Conservation (phyloP, 495 filamentous ascomycete species). For the Xylaria curta region DNA sequence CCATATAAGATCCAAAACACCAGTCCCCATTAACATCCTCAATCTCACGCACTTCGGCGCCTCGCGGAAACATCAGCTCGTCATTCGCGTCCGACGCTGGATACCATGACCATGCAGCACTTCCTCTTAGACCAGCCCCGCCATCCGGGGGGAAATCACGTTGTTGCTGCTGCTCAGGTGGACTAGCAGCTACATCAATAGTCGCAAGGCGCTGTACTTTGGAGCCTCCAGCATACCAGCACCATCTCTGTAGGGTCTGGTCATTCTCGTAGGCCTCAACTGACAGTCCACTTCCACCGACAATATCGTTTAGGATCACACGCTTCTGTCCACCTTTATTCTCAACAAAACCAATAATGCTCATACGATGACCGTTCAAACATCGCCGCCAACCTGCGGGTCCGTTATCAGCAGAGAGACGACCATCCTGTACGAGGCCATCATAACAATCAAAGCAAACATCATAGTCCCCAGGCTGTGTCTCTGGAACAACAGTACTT, state of each 20-base stretch:
- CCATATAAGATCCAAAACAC: slow-evolving; percentile 82
- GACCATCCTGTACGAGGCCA: slow-evolving; percentile 62
- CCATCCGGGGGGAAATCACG: slow-evolving; percentile 72
- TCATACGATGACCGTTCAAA: slow-evolving; percentile 80
- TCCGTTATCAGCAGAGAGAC: slow-evolving; percentile 75
- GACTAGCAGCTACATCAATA: slow-evolving; percentile 38
- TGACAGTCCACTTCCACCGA: slow-evolving; percentile 71
- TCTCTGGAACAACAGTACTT: slow-evolving; percentile 46
- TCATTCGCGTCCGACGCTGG: slow-evolving; percentile 65
- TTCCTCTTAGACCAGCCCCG: slow-evolving; percentile 65
- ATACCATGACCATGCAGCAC: slow-evolving; percentile 76
- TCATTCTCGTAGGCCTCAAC: slow-evolving; percentile 54
- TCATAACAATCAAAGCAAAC: slow-evolving; percentile 80
- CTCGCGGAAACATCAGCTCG: slow-evolving; percentile 82
- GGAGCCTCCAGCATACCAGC: slow-evolving; percentile 33
- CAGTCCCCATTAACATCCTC: slow-evolving; percentile 88
- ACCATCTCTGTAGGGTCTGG: slow-evolving; percentile 42
- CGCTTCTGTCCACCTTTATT: slow-evolving; percentile 62
- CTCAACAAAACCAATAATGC: slow-evolving; percentile 75
- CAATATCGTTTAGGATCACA: slow-evolving; percentile 67
- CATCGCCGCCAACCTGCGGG: slow-evolving; percentile 82
- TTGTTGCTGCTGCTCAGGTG: slow-evolving; percentile 35
- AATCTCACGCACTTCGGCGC: slow-evolving; percentile 79
- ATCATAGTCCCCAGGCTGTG: slow-evolving; percentile 80
- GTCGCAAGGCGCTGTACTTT: slow-evolving; percentile 41